Conservation (phyloP, 805 yeast species). For the Candida xiaguanensis region DNA sequence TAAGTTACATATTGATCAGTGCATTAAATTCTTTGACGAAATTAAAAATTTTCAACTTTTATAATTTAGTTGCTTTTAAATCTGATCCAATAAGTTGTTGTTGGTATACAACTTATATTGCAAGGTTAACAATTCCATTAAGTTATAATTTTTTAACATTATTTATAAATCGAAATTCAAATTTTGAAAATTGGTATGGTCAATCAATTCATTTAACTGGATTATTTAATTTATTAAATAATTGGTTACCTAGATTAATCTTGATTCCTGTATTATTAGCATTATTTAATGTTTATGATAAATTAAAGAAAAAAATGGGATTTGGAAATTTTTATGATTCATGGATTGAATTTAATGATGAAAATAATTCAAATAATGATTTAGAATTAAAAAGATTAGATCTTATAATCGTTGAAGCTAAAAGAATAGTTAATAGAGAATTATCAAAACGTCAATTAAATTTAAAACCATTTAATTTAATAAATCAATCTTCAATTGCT, state of each 20-base stretch:
- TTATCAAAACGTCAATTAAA: slow-evolving; percentile 21
- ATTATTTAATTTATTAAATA: slow-evolving; percentile 66
- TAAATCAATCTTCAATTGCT: neutral
- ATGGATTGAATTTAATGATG: slow-evolving; percentile 38
- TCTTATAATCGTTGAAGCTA: slow-evolving; percentile 39
- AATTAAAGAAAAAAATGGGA: slow-evolving; percentile 41
- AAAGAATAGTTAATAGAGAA: slow-evolving; percentile 36
- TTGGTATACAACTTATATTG: slow-evolving; percentile 76
- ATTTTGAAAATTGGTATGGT: slow-evolving; percentile 73
- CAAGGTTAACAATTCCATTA: slow-evolving; percentile 78
- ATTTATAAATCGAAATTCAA: slow-evolving; percentile 46
- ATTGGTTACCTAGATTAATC: slow-evolving; percentile 71
- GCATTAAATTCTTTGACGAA: slow-evolving; percentile 64
- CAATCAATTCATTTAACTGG: slow-evolving; percentile 72
- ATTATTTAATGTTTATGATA: slow-evolving; percentile 63
- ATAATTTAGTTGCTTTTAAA: slow-evolving; percentile 66
- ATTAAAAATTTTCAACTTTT: slow-evolving; percentile 68
- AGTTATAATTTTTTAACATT: slow-evolving; percentile 75
- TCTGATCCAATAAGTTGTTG: slow-evolving; percentile 74
- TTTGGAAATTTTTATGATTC: slow-evolving; percentile 35
- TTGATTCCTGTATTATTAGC: slow-evolving; percentile 68
- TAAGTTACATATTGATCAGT: slow-evolving; percentile 66
- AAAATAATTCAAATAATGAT: slow-evolving; percentile 13
- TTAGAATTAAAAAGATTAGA: slow-evolving; percentile 28
- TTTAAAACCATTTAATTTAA: slow-evolving; percentile 27